Evolutionary conservation across 2,329 filamentous ascomycete species (phyloP).

Genomic region (Paraphaeosphaeria minitans): DNA sequence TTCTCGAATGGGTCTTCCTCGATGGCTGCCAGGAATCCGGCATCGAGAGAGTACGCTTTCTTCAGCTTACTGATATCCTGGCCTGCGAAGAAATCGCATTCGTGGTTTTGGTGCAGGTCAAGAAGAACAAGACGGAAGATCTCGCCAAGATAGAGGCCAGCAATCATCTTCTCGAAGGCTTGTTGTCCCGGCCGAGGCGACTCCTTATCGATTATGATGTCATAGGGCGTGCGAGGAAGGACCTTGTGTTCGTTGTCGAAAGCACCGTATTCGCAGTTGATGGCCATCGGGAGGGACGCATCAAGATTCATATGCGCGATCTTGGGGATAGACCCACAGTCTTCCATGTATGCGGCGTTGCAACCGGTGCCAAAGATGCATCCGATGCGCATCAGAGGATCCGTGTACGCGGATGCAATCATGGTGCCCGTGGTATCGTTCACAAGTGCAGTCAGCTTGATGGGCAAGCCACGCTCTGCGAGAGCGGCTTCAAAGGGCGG

Average conservation of each 20-base stretch:
- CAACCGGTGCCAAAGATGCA: constrained; percentile 99
- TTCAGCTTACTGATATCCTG: constrained; percentile 82
- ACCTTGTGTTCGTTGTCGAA: constrained; percentile 95
- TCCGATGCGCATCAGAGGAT: constrained; percentile 87
- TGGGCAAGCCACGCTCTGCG: constrained; percentile 76
- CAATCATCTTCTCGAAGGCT: constrained; percentile 97
- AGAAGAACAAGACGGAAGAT: constrained; percentile 88
- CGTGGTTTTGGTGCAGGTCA: constrained; percentile 73
- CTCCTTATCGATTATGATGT: constrained; percentile 84
- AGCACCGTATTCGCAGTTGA: constrained; percentile 98
- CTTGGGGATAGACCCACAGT: constrained; percentile 89
- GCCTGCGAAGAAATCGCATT: constrained; percentile 74
- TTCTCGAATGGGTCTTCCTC: constrained; percentile 98
- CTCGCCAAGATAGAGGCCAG: constrained; percentile 91
- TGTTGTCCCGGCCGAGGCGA: constrained; percentile 93
- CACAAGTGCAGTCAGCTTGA: constrained; percentile 90
- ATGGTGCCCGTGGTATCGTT: constrained; percentile 98
- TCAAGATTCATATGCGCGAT: constrained; percentile 89
- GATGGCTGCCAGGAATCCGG: constrained; percentile 90
- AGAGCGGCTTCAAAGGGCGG: constrained; percentile 85
- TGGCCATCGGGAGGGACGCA: constrained; percentile 83
- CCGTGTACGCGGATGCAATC: constrained; percentile 97
- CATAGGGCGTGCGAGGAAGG: constrained; percentile 84
- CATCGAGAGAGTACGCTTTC: constrained; percentile 87
- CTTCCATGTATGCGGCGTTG: constrained; percentile 98